Conservation (phyloP, 257 asterid genomes). For the Coffea eugenioides region DNA sequence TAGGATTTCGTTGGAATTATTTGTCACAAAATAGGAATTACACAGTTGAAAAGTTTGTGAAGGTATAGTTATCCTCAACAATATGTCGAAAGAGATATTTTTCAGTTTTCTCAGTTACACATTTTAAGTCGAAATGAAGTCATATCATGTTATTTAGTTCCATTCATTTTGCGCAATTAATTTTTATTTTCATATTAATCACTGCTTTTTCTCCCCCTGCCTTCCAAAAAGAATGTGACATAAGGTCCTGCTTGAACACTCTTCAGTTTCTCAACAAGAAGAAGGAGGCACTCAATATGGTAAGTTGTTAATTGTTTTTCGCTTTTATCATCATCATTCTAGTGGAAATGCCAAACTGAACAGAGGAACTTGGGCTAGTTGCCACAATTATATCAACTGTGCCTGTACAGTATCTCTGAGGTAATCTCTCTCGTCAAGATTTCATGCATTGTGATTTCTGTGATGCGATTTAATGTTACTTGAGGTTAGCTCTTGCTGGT, state of each 20-base stretch:
- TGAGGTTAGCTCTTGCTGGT: background rate
- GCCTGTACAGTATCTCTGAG: background rate
- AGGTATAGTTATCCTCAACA: background rate
- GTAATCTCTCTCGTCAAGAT: background rate
- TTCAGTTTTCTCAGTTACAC: background rate
- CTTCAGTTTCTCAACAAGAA: constrained; percentile 93
- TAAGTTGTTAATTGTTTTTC: constrained; percentile 28
- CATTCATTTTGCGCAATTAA: background rate
- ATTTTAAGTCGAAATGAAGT: background rate
- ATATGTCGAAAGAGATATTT: background rate
- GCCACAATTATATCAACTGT: background rate
- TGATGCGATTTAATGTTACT: background rate
- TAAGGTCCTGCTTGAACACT: constrained; percentile 93
- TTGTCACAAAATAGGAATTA: background rate
- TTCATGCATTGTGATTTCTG: background rate
- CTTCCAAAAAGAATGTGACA: constrained; percentile 67
- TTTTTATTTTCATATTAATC: constrained; percentile 11
- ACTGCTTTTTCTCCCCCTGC: constrained; percentile 13
- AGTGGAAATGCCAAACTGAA: no score
- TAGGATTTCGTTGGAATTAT: no score
- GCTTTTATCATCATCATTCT: background rate
- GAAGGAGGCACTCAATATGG: constrained; percentile 76
- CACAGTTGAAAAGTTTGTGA: background rate
- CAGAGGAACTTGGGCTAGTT: background rate
- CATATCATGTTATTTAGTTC: background rate